A percentile compares a stretch with the other conserved stretches of the same genome.
Conservation (phyloP, 2,329 filamentous ascomycete genomes). For the Colletotrichum lini region DNA sequence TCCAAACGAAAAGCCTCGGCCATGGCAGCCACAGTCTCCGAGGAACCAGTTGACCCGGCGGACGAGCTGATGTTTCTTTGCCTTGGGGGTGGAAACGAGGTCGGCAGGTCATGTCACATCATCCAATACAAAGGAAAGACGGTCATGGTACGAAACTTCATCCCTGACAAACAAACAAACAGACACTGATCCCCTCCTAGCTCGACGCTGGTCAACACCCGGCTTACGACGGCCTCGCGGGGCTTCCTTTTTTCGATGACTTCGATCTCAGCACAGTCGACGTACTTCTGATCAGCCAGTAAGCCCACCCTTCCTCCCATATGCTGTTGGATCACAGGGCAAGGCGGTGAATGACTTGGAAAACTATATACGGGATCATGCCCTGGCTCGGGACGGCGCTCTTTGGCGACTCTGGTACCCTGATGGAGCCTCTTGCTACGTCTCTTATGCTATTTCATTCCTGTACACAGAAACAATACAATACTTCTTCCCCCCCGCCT, state of each 20-base stretch:
- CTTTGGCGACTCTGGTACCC: constrained; percentile 28
- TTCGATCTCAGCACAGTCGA: constrained; percentile 98
- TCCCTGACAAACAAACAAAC: not conserved
- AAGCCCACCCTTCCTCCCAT: constrained; percentile 66
- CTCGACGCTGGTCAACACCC: constrained; percentile 98
- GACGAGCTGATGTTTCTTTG: constrained; percentile 97
- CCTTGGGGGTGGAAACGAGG: constrained; percentile 95
- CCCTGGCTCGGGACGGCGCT: constrained; percentile 26
- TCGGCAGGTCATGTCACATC: constrained; percentile 96
- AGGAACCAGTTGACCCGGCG: constrained; percentile 91
- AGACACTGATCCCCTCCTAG: constrained; percentile 59
- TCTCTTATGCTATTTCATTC: constrained; percentile 39
- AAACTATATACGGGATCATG: constrained; percentile 33
- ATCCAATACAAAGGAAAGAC: constrained; percentile 99
- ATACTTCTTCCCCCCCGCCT: constrained; percentile 35
- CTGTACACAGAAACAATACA: constrained; percentile 45
- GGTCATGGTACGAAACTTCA: constrained; percentile 84
- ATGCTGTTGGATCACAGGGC: constrained; percentile 45
- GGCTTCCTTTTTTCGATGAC: constrained; percentile 97
- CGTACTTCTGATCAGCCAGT: constrained; percentile 98
- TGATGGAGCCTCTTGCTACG: constrained; percentile 39
- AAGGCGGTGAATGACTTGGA: constrained; percentile 44
- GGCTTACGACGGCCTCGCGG: constrained; percentile 93
- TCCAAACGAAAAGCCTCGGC: constrained; percentile 90
- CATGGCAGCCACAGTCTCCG: constrained; percentile 70